A percentile compares a stretch with the other conserved stretches of the same genome.
Evolutionary conservation across 2,329 filamentous ascomycete species (phyloP).

Genomic region (Pyrenochaeta sp.): DNA sequence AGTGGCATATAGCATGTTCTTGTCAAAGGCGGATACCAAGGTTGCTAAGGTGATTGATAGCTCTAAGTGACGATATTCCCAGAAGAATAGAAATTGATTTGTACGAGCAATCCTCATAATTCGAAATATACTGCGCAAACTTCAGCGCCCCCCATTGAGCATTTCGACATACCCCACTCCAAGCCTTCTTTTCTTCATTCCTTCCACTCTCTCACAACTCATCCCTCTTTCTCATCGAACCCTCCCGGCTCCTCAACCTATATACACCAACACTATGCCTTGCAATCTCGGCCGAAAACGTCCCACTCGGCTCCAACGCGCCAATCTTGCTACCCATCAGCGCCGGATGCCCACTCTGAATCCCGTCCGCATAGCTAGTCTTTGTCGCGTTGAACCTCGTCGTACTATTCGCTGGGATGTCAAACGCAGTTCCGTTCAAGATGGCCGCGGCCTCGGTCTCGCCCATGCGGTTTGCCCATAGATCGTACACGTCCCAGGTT

Average conservation of each 20-base stretch:
- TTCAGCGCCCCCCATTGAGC: no score
- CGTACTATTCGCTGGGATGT: conserved; percentile 40
- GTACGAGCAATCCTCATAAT: no score
- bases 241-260: conserved; percentile 50
- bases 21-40: no score
- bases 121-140: no score
- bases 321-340: conserved; percentile 58
- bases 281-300: conserved; percentile 53
- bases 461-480: conserved; percentile 65
- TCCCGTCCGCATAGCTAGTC: conserved; percentile 57
- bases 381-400: conserved; percentile 59
- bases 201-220: conserved; percentile 52
- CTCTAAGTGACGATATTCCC: no score
- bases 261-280: conserved; percentile 61
- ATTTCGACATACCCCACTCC: no score
- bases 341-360: conserved; percentile 51
- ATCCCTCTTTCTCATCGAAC: conserved; percentile 49
- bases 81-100: no score
- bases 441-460: conserved; percentile 54
- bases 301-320: conserved; percentile 53
- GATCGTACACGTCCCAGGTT: conserved; percentile 61
- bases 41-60: no score
- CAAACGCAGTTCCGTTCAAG: conserved; percentile 50
- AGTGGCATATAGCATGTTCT: no score
- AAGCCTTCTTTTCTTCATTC: no score